Conservation (phyloP, 306 rosid genomes). For the Citrullus amarus region DNA sequence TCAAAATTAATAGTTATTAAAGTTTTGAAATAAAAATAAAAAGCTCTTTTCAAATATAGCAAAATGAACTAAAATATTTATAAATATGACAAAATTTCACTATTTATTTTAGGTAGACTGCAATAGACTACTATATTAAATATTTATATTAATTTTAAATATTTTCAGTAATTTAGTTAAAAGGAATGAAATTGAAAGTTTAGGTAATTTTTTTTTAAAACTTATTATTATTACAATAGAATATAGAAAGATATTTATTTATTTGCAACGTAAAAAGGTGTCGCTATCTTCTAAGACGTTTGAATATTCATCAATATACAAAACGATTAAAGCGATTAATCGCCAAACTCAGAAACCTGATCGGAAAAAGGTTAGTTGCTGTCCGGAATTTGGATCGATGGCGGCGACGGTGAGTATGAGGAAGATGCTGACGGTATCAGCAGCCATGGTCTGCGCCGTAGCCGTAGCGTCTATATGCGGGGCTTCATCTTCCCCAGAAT, state of each 20-base stretch:
- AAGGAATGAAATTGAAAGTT: no score
- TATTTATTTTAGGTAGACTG: no score
- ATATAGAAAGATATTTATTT: neutral
- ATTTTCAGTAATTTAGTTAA: no score
- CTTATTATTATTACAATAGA: no score
- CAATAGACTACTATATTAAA: no score
- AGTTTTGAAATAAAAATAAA: no score
- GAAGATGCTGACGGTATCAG: neutral
- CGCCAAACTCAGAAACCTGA: neutral
- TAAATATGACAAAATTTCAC: no score
- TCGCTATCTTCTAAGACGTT: neutral
- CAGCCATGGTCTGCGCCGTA: neutral
- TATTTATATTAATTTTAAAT: no score
- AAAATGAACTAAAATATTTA: no score
- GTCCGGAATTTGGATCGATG: neutral
- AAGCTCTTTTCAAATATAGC: no score
- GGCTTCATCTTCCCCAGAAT: constrained; percentile 22
- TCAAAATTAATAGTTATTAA: no score
- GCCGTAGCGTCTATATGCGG: constrained; percentile 22
- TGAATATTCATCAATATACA: neutral
- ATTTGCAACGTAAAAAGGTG: neutral
- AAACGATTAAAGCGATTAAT: neutral
- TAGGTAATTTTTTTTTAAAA: no score
- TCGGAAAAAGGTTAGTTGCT: neutral
- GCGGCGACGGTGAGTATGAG: neutral